phyloP scores from a whole-genome alignment of 345 rosid genomes.

The Durio zibethinus region DNA sequence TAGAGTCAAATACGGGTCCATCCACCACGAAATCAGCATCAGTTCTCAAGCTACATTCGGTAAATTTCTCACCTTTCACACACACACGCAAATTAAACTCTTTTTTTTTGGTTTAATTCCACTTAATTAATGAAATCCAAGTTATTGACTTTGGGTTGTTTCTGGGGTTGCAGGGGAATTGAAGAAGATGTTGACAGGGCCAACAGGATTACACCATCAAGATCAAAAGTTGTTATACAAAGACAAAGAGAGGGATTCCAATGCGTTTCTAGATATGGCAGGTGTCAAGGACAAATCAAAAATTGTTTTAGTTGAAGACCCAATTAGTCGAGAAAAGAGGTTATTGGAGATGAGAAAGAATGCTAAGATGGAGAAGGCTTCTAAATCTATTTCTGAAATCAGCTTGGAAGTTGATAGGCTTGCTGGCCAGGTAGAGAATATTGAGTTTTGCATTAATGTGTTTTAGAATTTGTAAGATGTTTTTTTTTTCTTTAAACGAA shows the following conservation, averaged over 20 bases:
- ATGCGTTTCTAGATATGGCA: slow-evolving; percentile 68
- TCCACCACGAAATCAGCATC: slow-evolving; percentile 73
- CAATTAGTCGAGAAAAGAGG: slow-evolving; percentile 86
- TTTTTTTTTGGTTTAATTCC: not conserved
- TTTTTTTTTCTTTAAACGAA: not conserved
- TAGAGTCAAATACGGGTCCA: slow-evolving; percentile 83
- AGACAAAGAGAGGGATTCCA: slow-evolving; percentile 95
- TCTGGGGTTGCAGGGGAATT: slow-evolving; percentile 65
- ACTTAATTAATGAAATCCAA: not conserved
- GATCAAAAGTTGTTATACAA: slow-evolving; percentile 91
- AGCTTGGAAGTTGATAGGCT: slow-evolving; percentile 88
- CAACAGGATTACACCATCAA: slow-evolving; percentile 86
- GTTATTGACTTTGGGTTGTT: not conserved
- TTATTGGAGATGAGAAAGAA: slow-evolving; percentile 73
- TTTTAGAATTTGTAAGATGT: not conserved
- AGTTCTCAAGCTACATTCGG: slow-evolving; percentile 92
- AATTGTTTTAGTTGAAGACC: slow-evolving; percentile 80
- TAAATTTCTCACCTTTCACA: slow-evolving; percentile 21
- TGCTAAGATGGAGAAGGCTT: slow-evolving; percentile 85
- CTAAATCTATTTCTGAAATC: slow-evolving; percentile 83
- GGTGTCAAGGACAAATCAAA: slow-evolving; percentile 96
- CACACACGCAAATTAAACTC: too few species aligned
- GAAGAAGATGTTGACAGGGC: slow-evolving; percentile 86
- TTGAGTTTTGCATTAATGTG: not conserved
- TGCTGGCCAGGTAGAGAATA: slow-evolving; percentile 60